Evolutionary conservation across 2,329 filamentous ascomycete genomes (phyloP).

Genomic region (Cercospora sp.): DNA sequence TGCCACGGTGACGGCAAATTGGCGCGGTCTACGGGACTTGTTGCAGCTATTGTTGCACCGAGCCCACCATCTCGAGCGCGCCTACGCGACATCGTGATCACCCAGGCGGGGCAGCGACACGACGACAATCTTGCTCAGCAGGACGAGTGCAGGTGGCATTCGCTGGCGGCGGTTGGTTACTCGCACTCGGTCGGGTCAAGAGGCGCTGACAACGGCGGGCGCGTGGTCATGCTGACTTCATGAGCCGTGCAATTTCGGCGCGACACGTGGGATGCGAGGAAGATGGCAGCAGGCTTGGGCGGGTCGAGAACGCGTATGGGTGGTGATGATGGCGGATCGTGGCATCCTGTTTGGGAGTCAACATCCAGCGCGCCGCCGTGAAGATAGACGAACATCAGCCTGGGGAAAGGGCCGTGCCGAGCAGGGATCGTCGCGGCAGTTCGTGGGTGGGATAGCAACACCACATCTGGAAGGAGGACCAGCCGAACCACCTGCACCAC

Average conservation of each 20-base stretch:
- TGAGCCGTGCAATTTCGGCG: not conserved
- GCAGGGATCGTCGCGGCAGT: not conserved
- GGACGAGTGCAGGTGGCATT: not conserved
- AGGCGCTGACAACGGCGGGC: slow-evolving; percentile 2
- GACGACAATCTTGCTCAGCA: not conserved
- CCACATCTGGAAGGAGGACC: slow-evolving; percentile 10
- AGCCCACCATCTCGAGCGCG: not conserved
- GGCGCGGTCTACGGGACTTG: not conserved
- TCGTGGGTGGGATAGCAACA: slow-evolving; percentile 4
- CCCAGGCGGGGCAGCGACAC: not conserved
- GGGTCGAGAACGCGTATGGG: slow-evolving; percentile 1
- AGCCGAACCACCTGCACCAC: not conserved
- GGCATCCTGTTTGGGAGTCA: slow-evolving; percentile 10
- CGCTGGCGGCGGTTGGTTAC: not conserved
- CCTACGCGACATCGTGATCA: slow-evolving; percentile 4
- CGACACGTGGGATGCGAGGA: not conserved
- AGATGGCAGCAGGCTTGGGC: not conserved
- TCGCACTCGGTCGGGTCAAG: slow-evolving; percentile 10
- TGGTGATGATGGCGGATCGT: slow-evolving; percentile 5
- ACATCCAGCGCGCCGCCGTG: slow-evolving; percentile 5
- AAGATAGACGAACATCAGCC: slow-evolving; percentile 1
- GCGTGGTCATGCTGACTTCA: slow-evolving; percentile 12
- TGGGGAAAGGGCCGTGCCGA: not conserved
- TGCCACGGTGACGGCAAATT: slow-evolving; percentile 11
- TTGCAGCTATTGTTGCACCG: not conserved